Conservation (phyloP, 2,329 filamentous ascomycete genomes). For the Fusarium denticulatum region DNA sequence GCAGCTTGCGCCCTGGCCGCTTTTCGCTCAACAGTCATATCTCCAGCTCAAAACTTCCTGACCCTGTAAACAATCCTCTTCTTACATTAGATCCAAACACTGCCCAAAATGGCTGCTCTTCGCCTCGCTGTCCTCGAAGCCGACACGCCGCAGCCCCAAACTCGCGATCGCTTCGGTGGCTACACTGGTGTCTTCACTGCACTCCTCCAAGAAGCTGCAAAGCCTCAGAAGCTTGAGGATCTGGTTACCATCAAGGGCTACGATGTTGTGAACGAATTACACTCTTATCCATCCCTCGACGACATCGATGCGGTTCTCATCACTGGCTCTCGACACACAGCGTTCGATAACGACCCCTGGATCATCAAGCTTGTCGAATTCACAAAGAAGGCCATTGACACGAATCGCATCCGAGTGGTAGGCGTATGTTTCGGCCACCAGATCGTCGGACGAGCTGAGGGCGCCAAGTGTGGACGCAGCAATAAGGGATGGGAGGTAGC, state of each 20-base stretch:
- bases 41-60: neutral
- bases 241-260: slow-evolving; percentile 70
- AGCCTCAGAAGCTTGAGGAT: slow-evolving; percentile 54
- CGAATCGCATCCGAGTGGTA: slow-evolving; percentile 68
- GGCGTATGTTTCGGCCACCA: slow-evolving; percentile 62
- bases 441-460: slow-evolving; percentile 56
- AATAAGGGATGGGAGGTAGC: slow-evolving; percentile 58
- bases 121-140: slow-evolving; percentile 90
- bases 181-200: slow-evolving; percentile 78
- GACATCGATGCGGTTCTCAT: slow-evolving; percentile 85
- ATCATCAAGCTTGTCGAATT: slow-evolving; percentile 56
- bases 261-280: slow-evolving; percentile 73
- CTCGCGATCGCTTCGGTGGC: slow-evolving; percentile 71
- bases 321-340: slow-evolving; percentile 73
- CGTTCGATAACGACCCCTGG: slow-evolving; percentile 56
- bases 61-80: neutral
- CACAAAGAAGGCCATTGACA: slow-evolving; percentile 45
- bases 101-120: slow-evolving; percentile 58
- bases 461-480: slow-evolving; percentile 50
- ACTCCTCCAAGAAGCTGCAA: slow-evolving; percentile 66
- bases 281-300: slow-evolving; percentile 76
- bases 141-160: slow-evolving; percentile 77
- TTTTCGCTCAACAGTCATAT: slow-evolving; percentile 20
- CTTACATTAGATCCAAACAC: neutral
- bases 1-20: slow-evolving; percentile 1